A percentile compares a stretch with the other conserved stretches of the same genome.
Evolutionary conservation across 2,329 filamentous ascomycete species (phyloP).

Genomic region (Fonsecaea nubica): DNA sequence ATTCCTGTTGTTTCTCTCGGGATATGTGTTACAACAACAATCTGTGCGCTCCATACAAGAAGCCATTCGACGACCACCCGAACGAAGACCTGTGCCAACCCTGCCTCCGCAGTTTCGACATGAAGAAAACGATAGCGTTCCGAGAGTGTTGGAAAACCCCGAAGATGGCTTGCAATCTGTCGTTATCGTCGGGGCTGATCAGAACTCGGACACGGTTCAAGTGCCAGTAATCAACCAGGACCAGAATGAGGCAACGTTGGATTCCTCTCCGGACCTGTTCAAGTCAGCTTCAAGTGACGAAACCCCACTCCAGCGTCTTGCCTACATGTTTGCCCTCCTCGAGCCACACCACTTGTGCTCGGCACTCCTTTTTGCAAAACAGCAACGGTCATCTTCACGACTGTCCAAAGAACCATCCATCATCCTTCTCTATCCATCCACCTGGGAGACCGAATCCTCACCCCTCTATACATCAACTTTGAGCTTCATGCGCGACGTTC

Average conservation of each 20-base stretch:
- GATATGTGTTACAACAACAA: constrained; percentile 85
- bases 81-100: constrained; percentile 42
- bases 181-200: neutral
- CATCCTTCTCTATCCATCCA: constrained; percentile 55
- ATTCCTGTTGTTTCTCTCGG: constrained; percentile 80
- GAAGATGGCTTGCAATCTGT: constrained; percentile 16
- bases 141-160: constrained; percentile 15
- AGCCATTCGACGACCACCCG: constrained; percentile 67
- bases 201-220: constrained; percentile 11
- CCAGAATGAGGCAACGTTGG: neutral
- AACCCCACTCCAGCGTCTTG: constrained; percentile 22
- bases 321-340: constrained; percentile 53
- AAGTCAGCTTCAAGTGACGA: constrained; percentile 8
- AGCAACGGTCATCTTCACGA: constrained; percentile 33
- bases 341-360: constrained; percentile 54
- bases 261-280: neutral
- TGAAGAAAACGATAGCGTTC: constrained; percentile 28
- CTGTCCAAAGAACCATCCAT: constrained; percentile 50
- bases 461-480: constrained; percentile 43
- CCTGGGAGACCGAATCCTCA: constrained; percentile 47
- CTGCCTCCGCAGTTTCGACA: constrained; percentile 38
- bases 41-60: constrained; percentile 78
- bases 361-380: constrained; percentile 53
- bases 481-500: constrained; percentile 48
- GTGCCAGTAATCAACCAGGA: constrained; percentile 6